Percentiles rank a stretch among this genome's conserved stretches.
Conservation (phyloP, 331 rosid species). For the Quercus tomentella region DNA sequence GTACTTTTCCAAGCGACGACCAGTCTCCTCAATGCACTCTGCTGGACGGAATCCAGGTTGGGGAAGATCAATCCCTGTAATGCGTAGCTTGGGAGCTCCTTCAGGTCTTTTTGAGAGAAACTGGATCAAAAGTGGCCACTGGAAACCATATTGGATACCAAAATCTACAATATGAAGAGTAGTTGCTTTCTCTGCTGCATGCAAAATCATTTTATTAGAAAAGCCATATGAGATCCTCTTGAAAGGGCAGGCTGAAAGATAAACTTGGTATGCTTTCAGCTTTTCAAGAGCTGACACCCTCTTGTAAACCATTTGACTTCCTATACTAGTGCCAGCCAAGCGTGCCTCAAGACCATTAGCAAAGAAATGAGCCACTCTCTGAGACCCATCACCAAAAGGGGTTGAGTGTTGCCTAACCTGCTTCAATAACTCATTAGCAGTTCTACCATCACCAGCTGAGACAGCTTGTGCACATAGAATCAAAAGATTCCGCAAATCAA, state of each 20-base stretch:
- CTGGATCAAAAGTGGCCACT: conserved; percentile 87
- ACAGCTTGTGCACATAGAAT: conserved; percentile 84
- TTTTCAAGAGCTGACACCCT: conserved; percentile 36
- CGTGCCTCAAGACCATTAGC: conserved; percentile 81
- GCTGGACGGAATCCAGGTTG: conserved; percentile 85
- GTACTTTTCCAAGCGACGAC: conserved; percentile 68
- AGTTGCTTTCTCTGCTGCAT: conserved; percentile 55
- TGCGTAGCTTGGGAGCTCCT: conserved; percentile 82
- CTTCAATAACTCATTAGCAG: conserved; percentile 60
- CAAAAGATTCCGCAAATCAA: conserved; percentile 75
- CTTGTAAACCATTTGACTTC: conserved; percentile 39
- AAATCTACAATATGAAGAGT: conserved; percentile 87
- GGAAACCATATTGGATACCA: conserved; percentile 85
- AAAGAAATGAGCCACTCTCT: conserved; percentile 77
- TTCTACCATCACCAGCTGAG: conserved; percentile 54
- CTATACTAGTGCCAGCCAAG: conserved; percentile 60
- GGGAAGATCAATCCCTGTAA: conserved; percentile 89
- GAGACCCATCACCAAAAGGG: conserved; percentile 63
- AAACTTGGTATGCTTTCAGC: conserved; percentile 53
- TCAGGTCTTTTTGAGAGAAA: conserved; percentile 46
- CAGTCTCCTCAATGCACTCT: conserved; percentile 77
- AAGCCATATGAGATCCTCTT: conserved; percentile 54
- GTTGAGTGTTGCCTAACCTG: conserved; percentile 79
- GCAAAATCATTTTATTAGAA: conserved; percentile 47
- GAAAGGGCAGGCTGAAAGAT: conserved; percentile 63